phyloP scores from a whole-genome alignment of 768 basidiomycete species.

The Serendipita vermifera region DNA sequence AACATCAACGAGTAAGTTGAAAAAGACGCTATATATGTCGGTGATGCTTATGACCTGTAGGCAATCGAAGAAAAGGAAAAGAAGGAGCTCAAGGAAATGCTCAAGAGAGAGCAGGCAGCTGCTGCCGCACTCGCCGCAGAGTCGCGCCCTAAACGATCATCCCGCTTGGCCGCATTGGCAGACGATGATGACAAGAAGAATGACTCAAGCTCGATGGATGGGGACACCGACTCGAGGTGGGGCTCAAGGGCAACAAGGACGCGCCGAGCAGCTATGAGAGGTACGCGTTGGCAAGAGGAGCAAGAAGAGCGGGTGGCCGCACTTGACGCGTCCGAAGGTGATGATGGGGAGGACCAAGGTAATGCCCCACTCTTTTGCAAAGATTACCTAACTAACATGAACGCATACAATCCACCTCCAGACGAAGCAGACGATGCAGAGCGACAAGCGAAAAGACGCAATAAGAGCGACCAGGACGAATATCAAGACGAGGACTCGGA shows the following conservation, averaged over 20 bases:
- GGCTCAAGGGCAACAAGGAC: neutral
- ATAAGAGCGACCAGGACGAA: neutral
- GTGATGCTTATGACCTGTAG: neutral
- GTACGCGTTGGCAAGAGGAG: neutral
- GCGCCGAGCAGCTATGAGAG: neutral
- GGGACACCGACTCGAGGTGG: neutral
- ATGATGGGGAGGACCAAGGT: neutral
- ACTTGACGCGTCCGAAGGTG: neutral
- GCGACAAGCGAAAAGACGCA: neutral
- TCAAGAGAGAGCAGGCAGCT: neutral
- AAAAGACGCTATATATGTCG: neutral
- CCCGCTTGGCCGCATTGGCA: neutral
- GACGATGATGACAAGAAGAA: neutral
- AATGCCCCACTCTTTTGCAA: no score
- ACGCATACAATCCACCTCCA: no score
- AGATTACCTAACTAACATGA: no score
- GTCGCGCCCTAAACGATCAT: slow-evolving; percentile 1
- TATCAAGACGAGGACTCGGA: neutral
- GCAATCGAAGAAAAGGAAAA: neutral
- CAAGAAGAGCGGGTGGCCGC: slow-evolving; percentile 4
- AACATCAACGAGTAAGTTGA: neutral
- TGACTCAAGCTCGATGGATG: neutral
- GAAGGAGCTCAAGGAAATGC: slow-evolving; percentile 6
- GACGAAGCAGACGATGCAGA: neutral
- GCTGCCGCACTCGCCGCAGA: slow-evolving; percentile 2